Percentiles rank a stretch among this genome's conserved stretches.
These are phyloP conservation scores for Arthromyces matolae DNA, from an alignment of 768 basidiomycete species.

Conservation along the genomic window DNA sequence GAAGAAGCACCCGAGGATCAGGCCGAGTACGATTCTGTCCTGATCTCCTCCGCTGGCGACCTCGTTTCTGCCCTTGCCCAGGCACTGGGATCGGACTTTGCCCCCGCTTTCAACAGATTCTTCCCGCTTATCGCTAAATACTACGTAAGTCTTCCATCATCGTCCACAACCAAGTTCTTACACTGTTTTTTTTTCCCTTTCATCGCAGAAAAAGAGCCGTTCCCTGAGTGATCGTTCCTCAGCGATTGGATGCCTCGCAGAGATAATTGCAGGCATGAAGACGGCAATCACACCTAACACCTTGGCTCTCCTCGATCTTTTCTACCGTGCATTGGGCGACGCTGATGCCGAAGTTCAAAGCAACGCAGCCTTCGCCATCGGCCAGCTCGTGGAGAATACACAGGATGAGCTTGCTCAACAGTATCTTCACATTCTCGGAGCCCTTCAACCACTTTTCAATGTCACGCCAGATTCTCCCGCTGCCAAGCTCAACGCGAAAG, in stretches of 20 bases:
- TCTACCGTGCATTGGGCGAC: conserved; percentile 80
- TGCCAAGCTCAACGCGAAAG: conserved; percentile 77
- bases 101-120: conserved; percentile 79
- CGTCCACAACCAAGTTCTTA: not conserved
- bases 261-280: conserved; percentile 93
- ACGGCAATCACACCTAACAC: conserved; percentile 81
- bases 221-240: conserved; percentile 90
- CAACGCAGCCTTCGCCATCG: conserved; percentile 93
- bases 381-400: conserved; percentile 87
- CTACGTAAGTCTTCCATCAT: conserved; percentile 57
- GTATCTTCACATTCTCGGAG: conserved; percentile 71
- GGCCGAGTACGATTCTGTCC: conserved; percentile 94
- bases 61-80: conserved; percentile 87
- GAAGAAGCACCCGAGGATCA: conserved; percentile 85
- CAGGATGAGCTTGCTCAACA: conserved; percentile 77
- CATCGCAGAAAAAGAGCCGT: conserved; percentile 70
- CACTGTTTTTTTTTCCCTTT: not conserved
- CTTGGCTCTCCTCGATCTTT: conserved; percentile 74
- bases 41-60: conserved; percentile 92
- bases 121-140: conserved; percentile 87
- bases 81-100: conserved; percentile 82
- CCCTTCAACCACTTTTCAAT: conserved; percentile 79
- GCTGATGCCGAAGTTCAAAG: conserved; percentile 90
- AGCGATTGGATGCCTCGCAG: conserved; percentile 89
- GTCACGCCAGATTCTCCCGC: conserved; percentile 59